Base-by-base conservation (phyloP, 1,284 basidiomycete genomes). In the Phellinidium pouzarii region DNA sequence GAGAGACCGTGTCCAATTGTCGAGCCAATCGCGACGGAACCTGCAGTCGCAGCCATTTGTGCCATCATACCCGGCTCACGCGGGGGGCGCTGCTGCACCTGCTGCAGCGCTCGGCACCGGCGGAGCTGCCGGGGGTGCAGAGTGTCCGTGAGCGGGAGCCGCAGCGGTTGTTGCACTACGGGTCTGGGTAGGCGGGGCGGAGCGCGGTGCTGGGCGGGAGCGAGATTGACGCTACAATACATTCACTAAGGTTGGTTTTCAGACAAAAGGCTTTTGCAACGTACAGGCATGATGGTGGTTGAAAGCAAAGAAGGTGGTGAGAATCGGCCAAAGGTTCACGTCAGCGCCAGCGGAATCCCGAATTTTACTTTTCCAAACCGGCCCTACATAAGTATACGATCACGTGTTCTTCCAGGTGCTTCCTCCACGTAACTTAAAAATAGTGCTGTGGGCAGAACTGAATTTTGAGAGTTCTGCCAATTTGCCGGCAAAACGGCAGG, bases 21-120 rank as follows among this genome's bases (percentile, higher is more conserved):
- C 12, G 87, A 91, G 41, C 90, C 90, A 48, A 90, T 75, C 4
- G 91, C 91, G 38, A 93, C 91, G 57, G 86, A 88, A 52, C 89
- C 90, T 25, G 89, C 90, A 5, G 91, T 93, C 12, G 90, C 89
- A 50, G 90, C 91, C 88, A 93, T 93, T 66, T 87, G 84, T 0
- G 78, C 73, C 14, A 91, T 54, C 75, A 91, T 73, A 4, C 87
- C 87, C 0, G 87, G 86, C 48, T 68, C 64, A 62, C 66, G 58
- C 62, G 65, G 22, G 17, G 67, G 71, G 68, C 1, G 73, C 68
- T 20, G 72, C 70, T 31, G 71, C 69, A 14, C 12, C 37, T n/a
- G 37, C 37, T 29, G 71, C 69, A 12, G n/a, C 37, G 14, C 1
- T 2, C 14, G 37, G 79, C 73, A 8, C 69, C 66, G 66, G 68